Evolutionary conservation across 1,284 basidiomycete species (phyloP).

Genomic region (Trametes polyzona): DNA sequence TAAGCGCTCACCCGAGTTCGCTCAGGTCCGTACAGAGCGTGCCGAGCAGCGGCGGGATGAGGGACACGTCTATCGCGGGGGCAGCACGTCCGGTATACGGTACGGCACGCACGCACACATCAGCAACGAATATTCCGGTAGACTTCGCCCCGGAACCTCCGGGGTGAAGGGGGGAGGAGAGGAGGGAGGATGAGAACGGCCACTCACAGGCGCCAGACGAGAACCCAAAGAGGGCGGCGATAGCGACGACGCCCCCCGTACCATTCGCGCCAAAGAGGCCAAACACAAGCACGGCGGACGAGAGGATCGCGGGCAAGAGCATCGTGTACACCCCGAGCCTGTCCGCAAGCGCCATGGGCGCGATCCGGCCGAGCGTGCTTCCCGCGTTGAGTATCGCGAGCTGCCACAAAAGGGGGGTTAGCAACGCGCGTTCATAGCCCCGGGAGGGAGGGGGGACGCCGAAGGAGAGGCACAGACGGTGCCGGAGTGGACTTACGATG

Average conservation of each 20-base stretch:
- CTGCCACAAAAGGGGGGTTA: slow-evolving; percentile 22
- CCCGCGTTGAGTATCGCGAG: slow-evolving; percentile 51
- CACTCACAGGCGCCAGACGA: slow-evolving; percentile 52
- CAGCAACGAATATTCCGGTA: not conserved
- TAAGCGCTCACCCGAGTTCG: slow-evolving; percentile 47
- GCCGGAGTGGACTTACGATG: slow-evolving; percentile 50
- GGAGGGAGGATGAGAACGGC: not conserved
- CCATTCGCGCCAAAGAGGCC: slow-evolving; percentile 46
- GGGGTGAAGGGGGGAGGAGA: not conserved
- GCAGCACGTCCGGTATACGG: not conserved
- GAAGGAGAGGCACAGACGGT: not conserved
- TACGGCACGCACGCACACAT: not conserved
- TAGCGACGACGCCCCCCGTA: slow-evolving; percentile 42
- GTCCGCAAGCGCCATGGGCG: slow-evolving; percentile 54
- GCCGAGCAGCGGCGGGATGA: slow-evolving; percentile 51
- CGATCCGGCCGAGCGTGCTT: slow-evolving; percentile 49
- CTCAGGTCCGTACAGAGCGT: slow-evolving; percentile 44
- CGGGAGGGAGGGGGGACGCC: not conserved
- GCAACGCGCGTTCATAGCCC: not conserved
- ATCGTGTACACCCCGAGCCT: slow-evolving; percentile 42
- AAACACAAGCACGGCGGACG: slow-evolving; percentile 47
- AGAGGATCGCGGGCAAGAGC: slow-evolving; percentile 41
- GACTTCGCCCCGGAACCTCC: too few relatives aligned
- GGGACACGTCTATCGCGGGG: slow-evolving; percentile 46
- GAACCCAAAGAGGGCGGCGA: slow-evolving; percentile 53